Conservation (phyloP, 2,329 filamentous ascomycete genomes). For the Berkeleyomyces basicola region DNA sequence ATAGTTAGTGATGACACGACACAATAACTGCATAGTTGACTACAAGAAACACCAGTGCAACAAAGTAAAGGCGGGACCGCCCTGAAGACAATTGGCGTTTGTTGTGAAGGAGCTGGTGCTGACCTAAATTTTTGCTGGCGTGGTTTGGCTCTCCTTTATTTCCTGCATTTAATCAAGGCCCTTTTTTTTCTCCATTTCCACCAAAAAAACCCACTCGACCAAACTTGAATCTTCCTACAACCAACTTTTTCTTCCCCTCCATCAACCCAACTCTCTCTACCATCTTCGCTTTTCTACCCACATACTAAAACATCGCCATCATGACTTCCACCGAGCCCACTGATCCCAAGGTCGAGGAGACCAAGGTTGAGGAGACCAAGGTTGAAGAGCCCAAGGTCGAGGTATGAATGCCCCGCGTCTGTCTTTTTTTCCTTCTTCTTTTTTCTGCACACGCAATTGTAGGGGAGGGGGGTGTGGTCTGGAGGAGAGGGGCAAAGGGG, state of each 20-base stretch:
- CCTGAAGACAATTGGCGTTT: background rate
- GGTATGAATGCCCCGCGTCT: slow-evolving; percentile 16
- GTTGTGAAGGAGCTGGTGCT: background rate
- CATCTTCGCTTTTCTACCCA: background rate
- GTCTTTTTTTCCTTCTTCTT: background rate
- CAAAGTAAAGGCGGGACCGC: background rate
- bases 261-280: background rate
- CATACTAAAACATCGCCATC: slow-evolving; percentile 16
- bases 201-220: background rate
- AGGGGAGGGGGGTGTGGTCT: background rate
- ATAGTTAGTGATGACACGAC: too few species aligned
- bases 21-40: too few species aligned
- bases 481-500: background rate
- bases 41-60: too few species aligned
- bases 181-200: slow-evolving; percentile 2
- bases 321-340: slow-evolving; percentile 35
- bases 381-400: slow-evolving; percentile 18
- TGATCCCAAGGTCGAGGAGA: slow-evolving; percentile 39
- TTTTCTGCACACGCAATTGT: background rate
- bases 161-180: background rate
- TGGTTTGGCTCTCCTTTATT: background rate
- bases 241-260: background rate
- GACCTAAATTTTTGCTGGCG: background rate
- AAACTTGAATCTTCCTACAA: background rate
- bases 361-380: slow-evolving; percentile 19